Percentiles rank a stretch among this genome's conserved stretches.
Conservation (phyloP, 2,329 filamentous ascomycete genomes). For the Calonectria crousiana region DNA sequence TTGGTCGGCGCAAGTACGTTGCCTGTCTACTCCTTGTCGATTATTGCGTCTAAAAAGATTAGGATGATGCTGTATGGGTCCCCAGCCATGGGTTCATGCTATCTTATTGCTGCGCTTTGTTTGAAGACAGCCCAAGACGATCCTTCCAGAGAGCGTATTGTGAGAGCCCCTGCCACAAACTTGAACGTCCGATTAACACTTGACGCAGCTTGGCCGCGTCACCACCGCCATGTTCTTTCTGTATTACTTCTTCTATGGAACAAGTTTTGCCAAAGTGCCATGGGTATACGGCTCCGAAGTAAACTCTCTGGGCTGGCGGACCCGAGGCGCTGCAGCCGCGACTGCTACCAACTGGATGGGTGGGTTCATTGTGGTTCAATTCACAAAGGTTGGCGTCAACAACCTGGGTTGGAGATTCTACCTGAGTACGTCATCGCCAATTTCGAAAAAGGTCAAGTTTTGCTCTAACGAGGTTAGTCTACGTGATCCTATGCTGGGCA, state of each 20-base stretch:
- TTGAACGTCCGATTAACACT: not conserved
- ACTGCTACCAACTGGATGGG: conserved; percentile 60
- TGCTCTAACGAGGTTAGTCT: conserved; percentile 37
- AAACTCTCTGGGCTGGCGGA: conserved; percentile 56
- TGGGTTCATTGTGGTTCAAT: conserved; percentile 57
- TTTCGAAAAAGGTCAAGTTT: accelerated
- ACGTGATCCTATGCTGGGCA: conserved; percentile 49
- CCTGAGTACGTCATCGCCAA: conserved; percentile 46
- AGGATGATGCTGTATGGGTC: conserved; percentile 56
- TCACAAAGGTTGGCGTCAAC: conserved; percentile 57
- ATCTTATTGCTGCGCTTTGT: conserved; percentile 52
- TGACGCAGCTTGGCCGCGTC: conserved; percentile 51
- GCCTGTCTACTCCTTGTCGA: too few relatives aligned
- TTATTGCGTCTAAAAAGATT: not conserved
- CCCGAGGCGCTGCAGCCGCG: conserved; percentile 56
- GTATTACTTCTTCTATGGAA: conserved; percentile 57
- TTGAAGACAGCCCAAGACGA: conserved; percentile 49
- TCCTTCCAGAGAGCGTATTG: conserved; percentile 42
- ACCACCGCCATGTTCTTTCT: conserved; percentile 58
- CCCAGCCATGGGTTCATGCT: conserved; percentile 49
- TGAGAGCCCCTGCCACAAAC: conserved; percentile 7
- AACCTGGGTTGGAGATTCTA: conserved; percentile 58
- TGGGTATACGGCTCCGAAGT: conserved; percentile 59
- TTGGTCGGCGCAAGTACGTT: conserved; percentile 54
- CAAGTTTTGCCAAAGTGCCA: conserved; percentile 53